phyloP scores from a whole-genome alignment of 345 rosid genomes.

The Nephelium lappaceum region DNA sequence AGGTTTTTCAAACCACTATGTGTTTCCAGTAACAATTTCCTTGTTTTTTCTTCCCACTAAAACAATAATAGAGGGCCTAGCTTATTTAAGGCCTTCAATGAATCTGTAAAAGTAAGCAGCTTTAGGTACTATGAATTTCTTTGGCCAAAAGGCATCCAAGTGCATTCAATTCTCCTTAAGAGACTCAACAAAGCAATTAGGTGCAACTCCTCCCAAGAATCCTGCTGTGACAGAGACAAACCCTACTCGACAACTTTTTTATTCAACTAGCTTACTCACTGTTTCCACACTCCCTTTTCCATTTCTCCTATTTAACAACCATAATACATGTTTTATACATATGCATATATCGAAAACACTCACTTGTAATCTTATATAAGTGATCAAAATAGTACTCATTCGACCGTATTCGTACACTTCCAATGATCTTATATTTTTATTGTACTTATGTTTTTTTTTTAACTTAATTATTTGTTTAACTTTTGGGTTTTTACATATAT shows the following conservation, averaged over 20 bases:
- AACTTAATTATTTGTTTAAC: not conserved
- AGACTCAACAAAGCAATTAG: constrained; percentile 28
- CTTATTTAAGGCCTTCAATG: constrained; percentile 42
- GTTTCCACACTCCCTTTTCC: not conserved
- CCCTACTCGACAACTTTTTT: constrained; percentile 24
- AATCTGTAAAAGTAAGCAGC: constrained; percentile 40
- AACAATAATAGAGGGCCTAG: constrained; percentile 39
- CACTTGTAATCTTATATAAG: too few species aligned
- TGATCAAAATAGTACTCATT: not conserved
- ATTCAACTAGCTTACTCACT: not conserved
- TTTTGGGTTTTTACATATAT: not conserved
- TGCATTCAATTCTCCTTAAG: constrained; percentile 52
- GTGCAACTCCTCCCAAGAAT: constrained; percentile 30
- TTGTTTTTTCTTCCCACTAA: not conserved
- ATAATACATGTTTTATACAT: too few species aligned
- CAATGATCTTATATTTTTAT: too few species aligned
- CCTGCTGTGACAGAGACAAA: constrained; percentile 24
- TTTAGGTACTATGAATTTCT: constrained; percentile 43
- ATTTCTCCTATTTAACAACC: too few species aligned
- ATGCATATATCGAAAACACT: too few species aligned
- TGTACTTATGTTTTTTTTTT: too few species aligned
- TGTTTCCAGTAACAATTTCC: not conserved
- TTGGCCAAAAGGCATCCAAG: constrained; percentile 27
- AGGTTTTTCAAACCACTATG: not conserved
- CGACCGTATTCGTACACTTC: not conserved